These are phyloP conservation scores for Plasmodium vinckei DNA, from an alignment of 169 alveolate genomes.

Conservation along the genomic window DNA sequence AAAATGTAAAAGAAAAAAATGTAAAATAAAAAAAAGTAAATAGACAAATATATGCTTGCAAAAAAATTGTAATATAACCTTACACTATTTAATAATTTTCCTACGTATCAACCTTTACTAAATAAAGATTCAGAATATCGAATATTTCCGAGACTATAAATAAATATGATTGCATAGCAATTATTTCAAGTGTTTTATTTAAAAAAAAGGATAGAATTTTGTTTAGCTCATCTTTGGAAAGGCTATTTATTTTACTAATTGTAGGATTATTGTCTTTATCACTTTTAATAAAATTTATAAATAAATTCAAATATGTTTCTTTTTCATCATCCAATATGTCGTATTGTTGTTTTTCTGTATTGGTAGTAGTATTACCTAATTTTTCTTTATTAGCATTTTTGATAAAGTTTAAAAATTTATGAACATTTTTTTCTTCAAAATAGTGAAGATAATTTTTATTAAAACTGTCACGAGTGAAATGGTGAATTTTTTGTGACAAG, in stretches of 20 bases:
- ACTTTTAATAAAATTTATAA: slow-evolving; percentile 18
- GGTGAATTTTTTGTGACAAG: slow-evolving; percentile 31
- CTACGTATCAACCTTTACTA: neutral
- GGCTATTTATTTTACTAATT: neutral
- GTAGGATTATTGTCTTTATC: neutral
- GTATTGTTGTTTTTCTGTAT: neutral
- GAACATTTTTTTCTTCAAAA: slow-evolving; percentile 7
- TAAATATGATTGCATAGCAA: slow-evolving; percentile 46
- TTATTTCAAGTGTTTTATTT: slow-evolving; percentile 40
- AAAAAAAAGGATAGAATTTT: slow-evolving; percentile 18
- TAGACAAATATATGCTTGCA: too few relatives aligned
- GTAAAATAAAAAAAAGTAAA: too few relatives aligned
- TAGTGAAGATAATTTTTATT: slow-evolving; percentile 1
- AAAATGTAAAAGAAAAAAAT: too few relatives aligned
- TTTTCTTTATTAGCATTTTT: neutral
- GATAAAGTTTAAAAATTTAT: slow-evolving; percentile 14
- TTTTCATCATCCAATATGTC: neutral
- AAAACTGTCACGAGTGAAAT: neutral
- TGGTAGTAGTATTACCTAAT: neutral
- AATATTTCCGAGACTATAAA: slow-evolving; percentile 25
- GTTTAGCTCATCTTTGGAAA: slow-evolving; percentile 9
- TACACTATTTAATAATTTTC: too few relatives aligned
- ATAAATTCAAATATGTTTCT: neutral
- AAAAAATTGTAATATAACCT: too few relatives aligned
- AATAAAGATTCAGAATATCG: slow-evolving; percentile 32